Percentiles rank a stretch among this genome's conserved stretches.
phyloP scores from a whole-genome alignment of 2,329 filamentous ascomycete genomes.

The Trichophaea hybrida region DNA sequence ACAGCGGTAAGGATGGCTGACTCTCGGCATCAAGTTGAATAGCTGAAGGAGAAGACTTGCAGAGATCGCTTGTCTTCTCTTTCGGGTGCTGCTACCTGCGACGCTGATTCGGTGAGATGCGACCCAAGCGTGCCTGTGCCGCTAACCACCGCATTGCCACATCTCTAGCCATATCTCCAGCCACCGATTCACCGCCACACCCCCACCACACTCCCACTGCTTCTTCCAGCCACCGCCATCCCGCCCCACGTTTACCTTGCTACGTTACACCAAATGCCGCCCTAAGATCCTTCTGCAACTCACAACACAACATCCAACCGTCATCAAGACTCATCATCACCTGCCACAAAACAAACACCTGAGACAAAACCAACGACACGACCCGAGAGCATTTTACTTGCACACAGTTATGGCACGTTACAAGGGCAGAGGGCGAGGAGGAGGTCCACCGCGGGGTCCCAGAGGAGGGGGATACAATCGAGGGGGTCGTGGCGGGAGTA shows the following conservation, averaged over 20 bases:
- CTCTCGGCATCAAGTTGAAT: no score
- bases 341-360: background rate
- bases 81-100: background rate
- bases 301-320: background rate
- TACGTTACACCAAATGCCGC: background rate
- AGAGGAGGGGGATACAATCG: conserved; percentile 7
- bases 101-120: background rate
- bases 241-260: background rate
- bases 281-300: background rate
- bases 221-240: background rate
- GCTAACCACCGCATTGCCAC: background rate
- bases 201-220: no score
- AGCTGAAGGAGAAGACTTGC: no score
- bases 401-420: background rate
- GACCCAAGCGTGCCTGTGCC: background rate
- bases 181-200: background rate
- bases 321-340: background rate
- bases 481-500: conserved; percentile 14
- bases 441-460: conserved; percentile 9
- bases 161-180: no score
- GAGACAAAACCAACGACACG: background rate
- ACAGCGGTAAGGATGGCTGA: no score
- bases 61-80: no score
- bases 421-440: conserved; percentile 10
- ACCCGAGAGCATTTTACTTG: background rate